These are phyloP conservation scores for Heterobasidion parviporum DNA, from an alignment of 1,284 basidiomycete genomes.

Conservation along the genomic window DNA sequence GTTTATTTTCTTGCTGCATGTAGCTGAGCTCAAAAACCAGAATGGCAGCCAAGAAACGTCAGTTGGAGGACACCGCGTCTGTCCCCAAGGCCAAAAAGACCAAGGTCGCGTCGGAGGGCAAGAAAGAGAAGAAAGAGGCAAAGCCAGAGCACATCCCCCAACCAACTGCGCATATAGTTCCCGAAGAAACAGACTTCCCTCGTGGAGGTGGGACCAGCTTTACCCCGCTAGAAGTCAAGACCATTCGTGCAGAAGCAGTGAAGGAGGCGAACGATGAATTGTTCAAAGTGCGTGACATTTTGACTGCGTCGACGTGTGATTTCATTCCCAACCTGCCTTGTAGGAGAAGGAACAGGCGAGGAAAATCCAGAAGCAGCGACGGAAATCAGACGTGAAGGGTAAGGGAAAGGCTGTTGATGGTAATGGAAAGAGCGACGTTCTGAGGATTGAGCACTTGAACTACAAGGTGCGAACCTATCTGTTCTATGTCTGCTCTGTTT, in stretches of 20 bases:
- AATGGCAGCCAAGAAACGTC: slow-evolving; percentile 39
- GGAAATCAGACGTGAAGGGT: slow-evolving; percentile 40
- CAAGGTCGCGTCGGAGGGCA: slow-evolving; percentile 24
- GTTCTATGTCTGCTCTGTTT: too few relatives aligned
- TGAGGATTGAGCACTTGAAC: slow-evolving; percentile 86
- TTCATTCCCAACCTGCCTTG: slow-evolving; percentile 3
- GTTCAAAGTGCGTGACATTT: slow-evolving; percentile 43
- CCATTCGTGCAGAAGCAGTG: slow-evolving; percentile 76
- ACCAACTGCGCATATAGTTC: slow-evolving; percentile 32
- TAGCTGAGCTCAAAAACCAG: neutral
- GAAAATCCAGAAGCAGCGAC: slow-evolving; percentile 35
- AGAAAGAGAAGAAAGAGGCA: slow-evolving; percentile 19
- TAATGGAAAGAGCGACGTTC: slow-evolving; percentile 34
- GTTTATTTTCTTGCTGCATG: neutral
- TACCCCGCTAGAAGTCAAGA: slow-evolving; percentile 88
- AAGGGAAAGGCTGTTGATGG: slow-evolving; percentile 22
- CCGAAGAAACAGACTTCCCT: slow-evolving; percentile 89
- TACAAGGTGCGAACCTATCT: slow-evolving; percentile 66
- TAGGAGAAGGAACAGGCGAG: slow-evolving; percentile 27
- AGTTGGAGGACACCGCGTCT: slow-evolving; percentile 42
- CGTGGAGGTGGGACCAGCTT: slow-evolving; percentile 81
- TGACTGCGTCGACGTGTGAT: slow-evolving; percentile 2
- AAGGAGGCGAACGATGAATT: slow-evolving; percentile 80
- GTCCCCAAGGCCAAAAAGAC: slow-evolving; percentile 48
- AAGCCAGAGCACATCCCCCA: slow-evolving; percentile 15